Base-by-base conservation (phyloP, 352 stramenopile genomes). In the Globisporangium sylvaticum region DNA sequence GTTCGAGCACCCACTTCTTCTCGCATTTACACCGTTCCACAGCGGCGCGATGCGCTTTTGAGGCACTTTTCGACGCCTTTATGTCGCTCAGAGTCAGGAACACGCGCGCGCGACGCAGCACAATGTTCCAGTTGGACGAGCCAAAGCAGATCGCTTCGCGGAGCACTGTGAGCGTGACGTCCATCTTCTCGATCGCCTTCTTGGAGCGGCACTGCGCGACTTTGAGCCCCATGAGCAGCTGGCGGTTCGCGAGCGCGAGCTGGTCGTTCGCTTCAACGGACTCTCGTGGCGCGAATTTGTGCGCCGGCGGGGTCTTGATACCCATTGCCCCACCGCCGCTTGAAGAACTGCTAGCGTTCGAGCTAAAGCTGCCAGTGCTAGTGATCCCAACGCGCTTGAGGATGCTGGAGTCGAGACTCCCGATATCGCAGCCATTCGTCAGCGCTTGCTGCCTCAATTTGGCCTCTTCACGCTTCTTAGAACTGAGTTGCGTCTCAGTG, bases 141-240 rank as follows among this genome's bases (percentile, higher is more conserved):
- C 65, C 62, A 65, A 77, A 76, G 62, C 64, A 77, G 39, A 79
- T 73, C 44, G 78, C 78, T 10, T 84, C 75, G 18, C 77, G 75
- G 9, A 91, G 63, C 34, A 85, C 73, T 15, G 70, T 59, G 25
- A 91, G 73, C 20, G 78, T 82, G 20, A 75, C 67, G 50, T 91
- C 80, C 72, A 93, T 86, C 22, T 79, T 81, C 57, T 88, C 79
- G 20, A 84, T 59, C 15, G 77, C 77, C 12, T 78, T 77, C 22
- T 87, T 81, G 4, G 81, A 66, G 1, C 85, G 81, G 39, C 72
- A 81, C 65, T 93, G 81, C 3, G 83, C 78, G 56, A 82, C 76
- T 39, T 89, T 89, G 37, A 91, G 76, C 7, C 73, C 83, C 83
- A 93, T 90, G 14, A 80, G 71, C 14, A 93, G 76, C 64, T 91